These are phyloP conservation scores for Lactifluus piperatus DNA, from an alignment of 768 basidiomycete genomes.

Conservation along the genomic window DNA sequence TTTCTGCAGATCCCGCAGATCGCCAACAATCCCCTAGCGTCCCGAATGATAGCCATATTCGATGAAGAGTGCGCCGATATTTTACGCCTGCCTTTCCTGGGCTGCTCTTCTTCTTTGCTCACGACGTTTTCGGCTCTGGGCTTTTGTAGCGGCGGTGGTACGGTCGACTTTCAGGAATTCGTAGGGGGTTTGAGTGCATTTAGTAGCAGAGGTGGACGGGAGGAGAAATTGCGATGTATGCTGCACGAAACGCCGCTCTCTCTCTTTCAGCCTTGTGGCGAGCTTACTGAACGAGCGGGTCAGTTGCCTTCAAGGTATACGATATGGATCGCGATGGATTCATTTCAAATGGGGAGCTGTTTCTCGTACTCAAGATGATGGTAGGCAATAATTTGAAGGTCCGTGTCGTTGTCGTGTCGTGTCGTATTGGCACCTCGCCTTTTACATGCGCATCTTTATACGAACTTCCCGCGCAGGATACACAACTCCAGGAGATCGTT, in stretches of 20 bases:
- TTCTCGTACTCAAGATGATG: constrained; percentile 99
- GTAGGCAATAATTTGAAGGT: constrained; percentile 98
- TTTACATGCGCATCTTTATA: not conserved
- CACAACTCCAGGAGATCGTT: constrained; percentile 98
- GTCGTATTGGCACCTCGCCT: not conserved
- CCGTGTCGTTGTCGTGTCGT: constrained; percentile 10
- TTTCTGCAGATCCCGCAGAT: constrained; percentile 99
- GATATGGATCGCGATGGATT: constrained; percentile 96
- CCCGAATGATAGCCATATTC: constrained; percentile 98
- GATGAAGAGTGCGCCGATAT: constrained; percentile 85
- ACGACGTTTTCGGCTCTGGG: not conserved
- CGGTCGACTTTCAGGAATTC: constrained; percentile 99
- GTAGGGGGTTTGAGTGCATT: constrained; percentile 97
- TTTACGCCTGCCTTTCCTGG: not conserved
- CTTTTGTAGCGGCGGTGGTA: constrained; percentile 77
- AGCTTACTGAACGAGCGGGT: not conserved
- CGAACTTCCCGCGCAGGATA: constrained; percentile 51
- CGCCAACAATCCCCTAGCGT: constrained; percentile 92
- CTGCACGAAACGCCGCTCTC: constrained; percentile 17
- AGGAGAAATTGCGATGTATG: constrained; percentile 93
- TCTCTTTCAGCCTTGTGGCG: not conserved
- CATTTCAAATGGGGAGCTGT: constrained; percentile 98
- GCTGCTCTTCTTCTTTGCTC: not conserved
- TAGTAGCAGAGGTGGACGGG: constrained; percentile 90
- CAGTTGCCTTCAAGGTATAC: constrained; percentile 99